Base-by-base conservation (phyloP, 208 protist genomes). In the Leishmania tarentolae region DNA sequence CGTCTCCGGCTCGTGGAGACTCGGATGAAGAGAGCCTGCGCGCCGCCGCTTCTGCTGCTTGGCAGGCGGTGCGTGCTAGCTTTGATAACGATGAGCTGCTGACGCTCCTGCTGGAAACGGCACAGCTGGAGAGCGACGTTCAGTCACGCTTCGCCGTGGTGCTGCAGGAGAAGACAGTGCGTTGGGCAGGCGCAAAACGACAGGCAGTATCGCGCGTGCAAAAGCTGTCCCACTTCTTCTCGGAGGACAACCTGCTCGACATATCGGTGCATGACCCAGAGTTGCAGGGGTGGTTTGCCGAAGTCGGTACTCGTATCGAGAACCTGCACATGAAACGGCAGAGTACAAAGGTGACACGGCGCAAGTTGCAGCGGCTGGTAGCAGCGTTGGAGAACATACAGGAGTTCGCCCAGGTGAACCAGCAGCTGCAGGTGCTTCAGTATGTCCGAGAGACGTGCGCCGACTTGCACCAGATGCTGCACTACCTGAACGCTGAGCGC, bases 341-440 rank as follows among this genome's bases (percentile, higher is more conserved):
- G 21, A 92, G 98, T 82, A 89, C 79, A 6, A 97, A 94, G 6
- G 74, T 82, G 15, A 92, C 98, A 1, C 97, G 96, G 61, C 85
- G 98, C 66, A 99, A 98, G 87, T 98, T 99, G 61, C 96, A 99
- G 90, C 96, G 99, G 83, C 86, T 99, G 7, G 95, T 99, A 42
- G 86, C 92, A 59, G 99, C 98, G 7, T 87, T 99, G 37, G 98
- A 99, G 84, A 98, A 98, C 80, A 97, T 99, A 61, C 95, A 99
- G 78, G 92, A 99, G 85, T 99, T 99, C 80, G 94, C 99, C 73
- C 98, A 99, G 81, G 88, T 98, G 75, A 92, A 95, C 79, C 86
- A 87, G 68, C 96, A 94, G 80, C 80, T 97, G 9, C 92, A 96
- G 79, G 96, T 99, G 63, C 88, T 97, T 75, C 97, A 99, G 79